A percentile compares a stretch with the other conserved stretches of the same genome.
phyloP scores from a whole-genome alignment of 2,329 filamentous ascomycete species.

The Diaporthe longicolla region DNA sequence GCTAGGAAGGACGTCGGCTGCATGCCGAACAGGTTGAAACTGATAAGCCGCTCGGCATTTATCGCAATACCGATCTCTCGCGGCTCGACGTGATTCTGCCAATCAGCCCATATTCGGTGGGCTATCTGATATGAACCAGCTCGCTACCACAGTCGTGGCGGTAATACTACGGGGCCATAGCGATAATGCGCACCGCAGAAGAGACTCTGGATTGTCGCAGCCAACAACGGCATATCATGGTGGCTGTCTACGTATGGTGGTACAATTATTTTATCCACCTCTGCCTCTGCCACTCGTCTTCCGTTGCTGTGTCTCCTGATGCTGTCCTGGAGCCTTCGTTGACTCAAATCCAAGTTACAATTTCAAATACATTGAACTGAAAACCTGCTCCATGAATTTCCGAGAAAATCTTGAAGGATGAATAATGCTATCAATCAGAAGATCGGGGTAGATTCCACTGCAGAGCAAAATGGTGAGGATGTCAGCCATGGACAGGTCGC shows the following conservation, averaged over 20 bases:
- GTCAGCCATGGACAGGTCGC: conserved; percentile 1
- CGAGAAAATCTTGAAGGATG: neutral
- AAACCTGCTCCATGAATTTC: neutral
- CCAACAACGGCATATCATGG: neutral
- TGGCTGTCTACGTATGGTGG: neutral
- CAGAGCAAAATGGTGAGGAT: neutral
- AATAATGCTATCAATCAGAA: neutral
- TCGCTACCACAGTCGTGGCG: conserved; percentile 3
- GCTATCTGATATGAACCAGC: neutral
- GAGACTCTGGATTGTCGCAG: neutral
- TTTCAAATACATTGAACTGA: neutral
- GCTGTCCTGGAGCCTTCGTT: neutral
- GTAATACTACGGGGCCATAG: neutral
- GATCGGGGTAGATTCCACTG: neutral
- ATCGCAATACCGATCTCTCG: conserved; percentile 10
- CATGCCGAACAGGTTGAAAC: neutral
- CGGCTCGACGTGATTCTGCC: conserved; percentile 1
- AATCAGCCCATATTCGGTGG: neutral
- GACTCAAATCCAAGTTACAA: neutral
- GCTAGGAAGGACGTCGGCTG: neutral
- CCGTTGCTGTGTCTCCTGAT: neutral
- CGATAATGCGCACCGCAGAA: neutral
- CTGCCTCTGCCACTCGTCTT: neutral
- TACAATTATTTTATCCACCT: neutral
- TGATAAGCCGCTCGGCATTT: conserved; percentile 16